Percentiles rank a stretch among this genome's conserved stretches.
Conservation (phyloP, 176 grass and related monocot species). For the Secale cereale region DNA sequence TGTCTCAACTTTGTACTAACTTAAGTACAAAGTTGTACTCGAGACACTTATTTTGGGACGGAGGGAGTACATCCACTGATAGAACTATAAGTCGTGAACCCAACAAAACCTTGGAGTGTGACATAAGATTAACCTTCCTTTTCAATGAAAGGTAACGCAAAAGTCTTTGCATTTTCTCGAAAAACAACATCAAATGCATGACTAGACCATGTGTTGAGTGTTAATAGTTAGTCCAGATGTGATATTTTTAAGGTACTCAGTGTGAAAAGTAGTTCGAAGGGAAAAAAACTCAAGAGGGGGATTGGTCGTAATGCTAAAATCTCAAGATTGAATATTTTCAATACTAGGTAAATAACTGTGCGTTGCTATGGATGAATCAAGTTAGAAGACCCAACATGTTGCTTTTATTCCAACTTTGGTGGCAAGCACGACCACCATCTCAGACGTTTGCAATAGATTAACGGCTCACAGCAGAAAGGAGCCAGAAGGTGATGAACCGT, state of each 20-base stretch:
- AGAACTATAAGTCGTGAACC: not conserved
- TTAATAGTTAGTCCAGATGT: conserved; percentile 10
- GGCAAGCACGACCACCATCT: not conserved
- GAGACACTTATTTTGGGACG: too few relatives aligned
- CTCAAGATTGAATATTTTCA: not conserved
- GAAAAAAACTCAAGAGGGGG: not conserved
- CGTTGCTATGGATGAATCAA: not conserved
- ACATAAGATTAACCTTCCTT: not conserved
- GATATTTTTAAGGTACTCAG: conserved; percentile 4
- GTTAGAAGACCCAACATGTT: not conserved
- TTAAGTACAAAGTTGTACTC: too few relatives aligned
- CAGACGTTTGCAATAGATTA: not conserved
- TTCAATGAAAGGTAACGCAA: too few relatives aligned
- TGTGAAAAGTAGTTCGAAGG: not conserved
- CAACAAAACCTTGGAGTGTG: not conserved
- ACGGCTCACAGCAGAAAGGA: not conserved
- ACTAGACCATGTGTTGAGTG: not conserved
- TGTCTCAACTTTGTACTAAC: too few relatives aligned
- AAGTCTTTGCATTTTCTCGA: too few relatives aligned
- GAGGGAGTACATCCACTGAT: not conserved
- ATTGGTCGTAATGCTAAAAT: not conserved
- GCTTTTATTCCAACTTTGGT: not conserved
- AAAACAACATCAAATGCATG: not conserved
- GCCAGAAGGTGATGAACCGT: too few relatives aligned
- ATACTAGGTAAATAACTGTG: not conserved